Percentiles rank a stretch among this genome's conserved stretches.
These are phyloP conservation scores for Wallacemonas rigidus DNA, from an alignment of 208 protist species.

Conservation along the genomic window DNA sequence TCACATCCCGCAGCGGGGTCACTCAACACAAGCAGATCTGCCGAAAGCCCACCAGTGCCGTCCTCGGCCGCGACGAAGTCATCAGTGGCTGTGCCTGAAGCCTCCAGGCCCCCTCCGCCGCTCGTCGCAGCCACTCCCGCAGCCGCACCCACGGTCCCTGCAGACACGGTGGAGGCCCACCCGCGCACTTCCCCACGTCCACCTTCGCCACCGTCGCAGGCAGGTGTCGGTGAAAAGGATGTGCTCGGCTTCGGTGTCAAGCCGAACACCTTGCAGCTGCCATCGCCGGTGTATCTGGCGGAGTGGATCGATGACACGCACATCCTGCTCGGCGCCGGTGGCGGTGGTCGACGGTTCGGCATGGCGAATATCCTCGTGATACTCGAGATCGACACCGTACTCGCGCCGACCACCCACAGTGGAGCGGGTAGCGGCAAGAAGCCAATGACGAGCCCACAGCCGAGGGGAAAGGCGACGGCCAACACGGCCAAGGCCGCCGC, in stretches of 20 bases:
- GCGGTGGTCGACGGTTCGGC: constrained; percentile 77
- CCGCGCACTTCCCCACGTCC: background rate
- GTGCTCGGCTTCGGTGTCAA: constrained; percentile 8
- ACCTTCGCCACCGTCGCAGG: background rate
- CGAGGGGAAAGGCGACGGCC: background rate
- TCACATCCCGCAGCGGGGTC: no score
- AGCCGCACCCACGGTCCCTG: background rate
- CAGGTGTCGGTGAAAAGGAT: constrained; percentile 8
- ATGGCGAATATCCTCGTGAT: constrained; percentile 83
- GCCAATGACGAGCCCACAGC: background rate
- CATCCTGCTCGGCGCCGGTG: constrained; percentile 77
- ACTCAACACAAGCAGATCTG: no score
- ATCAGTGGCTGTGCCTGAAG: no score
- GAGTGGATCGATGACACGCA: constrained; percentile 64
- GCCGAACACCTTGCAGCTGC: constrained; percentile 61
- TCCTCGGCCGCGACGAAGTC: no score
- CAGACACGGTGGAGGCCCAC: background rate
- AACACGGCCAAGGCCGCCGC: background rate
- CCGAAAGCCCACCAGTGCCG: no score
- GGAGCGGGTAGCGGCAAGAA: background rate
- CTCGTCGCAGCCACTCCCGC: background rate
- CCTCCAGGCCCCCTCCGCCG: background rate
- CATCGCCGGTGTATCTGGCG: constrained; percentile 78
- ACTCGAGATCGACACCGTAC: constrained; percentile 34
- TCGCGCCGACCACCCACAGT: background rate